These are phyloP conservation scores for Syzygium aromaticum DNA, from an alignment of 345 rosid species.

Conservation along the genomic window DNA sequence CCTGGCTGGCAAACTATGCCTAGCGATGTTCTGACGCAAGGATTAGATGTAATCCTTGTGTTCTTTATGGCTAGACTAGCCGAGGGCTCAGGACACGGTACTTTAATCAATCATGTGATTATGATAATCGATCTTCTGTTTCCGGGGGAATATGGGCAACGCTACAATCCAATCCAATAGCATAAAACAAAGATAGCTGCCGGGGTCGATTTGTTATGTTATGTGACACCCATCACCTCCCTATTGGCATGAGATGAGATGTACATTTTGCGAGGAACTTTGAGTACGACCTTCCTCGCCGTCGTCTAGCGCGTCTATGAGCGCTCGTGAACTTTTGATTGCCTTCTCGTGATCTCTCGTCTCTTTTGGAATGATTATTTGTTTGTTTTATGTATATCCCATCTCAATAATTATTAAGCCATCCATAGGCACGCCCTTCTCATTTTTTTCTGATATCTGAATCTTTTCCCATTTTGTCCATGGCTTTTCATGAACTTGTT, in stretches of 20 bases:
- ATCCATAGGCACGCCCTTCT: not conserved
- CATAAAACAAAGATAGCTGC: not conserved
- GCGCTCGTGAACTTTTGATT: slow-evolving; percentile 44
- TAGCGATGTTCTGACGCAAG: not conserved
- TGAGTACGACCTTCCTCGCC: slow-evolving; percentile 31
- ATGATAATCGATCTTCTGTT: not conserved
- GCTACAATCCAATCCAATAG: too few species aligned
- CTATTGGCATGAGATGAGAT: not conserved
- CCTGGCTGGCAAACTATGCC: not conserved
- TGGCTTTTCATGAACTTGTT: not conserved
- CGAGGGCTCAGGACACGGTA: not conserved
- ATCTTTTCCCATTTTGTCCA: not conserved
- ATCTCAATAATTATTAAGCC: not conserved
- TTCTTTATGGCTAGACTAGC: not conserved
- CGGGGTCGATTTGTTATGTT: not conserved
- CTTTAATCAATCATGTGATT: not conserved
- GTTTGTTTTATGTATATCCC: not conserved
- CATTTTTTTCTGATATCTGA: not conserved
- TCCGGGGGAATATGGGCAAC: not conserved
- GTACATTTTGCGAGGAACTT: slow-evolving; percentile 2
- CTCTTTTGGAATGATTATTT: not conserved
- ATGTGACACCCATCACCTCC: not conserved
- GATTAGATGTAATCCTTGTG: not conserved
- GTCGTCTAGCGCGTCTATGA: slow-evolving; percentile 25
- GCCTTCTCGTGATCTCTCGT: slow-evolving; percentile 32